Percentiles rank a stretch among this genome's conserved stretches.
Conservation (phyloP, 768 basidiomycete species). For the Lactarius trivialis region DNA sequence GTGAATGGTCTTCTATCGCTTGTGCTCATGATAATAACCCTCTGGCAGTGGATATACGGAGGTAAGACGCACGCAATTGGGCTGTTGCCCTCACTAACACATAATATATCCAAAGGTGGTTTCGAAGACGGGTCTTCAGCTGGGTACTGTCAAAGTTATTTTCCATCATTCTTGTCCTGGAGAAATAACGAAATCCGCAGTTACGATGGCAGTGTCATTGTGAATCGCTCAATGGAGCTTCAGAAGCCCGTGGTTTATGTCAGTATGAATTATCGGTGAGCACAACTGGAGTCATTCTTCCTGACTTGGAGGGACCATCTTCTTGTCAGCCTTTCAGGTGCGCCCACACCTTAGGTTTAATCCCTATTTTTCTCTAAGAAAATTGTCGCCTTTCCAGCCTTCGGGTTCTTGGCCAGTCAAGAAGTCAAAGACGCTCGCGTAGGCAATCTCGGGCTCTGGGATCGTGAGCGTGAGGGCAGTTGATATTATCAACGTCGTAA, state of each 20-base stretch:
- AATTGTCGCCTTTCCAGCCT: slow-evolving; percentile 26
- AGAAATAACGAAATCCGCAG: too few species aligned
- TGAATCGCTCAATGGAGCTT: slow-evolving; percentile 22
- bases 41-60: slow-evolving; percentile 24
- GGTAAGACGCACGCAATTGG: slow-evolving; percentile 5
- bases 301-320: not conserved
- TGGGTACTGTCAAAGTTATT: too few species aligned
- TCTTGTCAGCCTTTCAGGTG: slow-evolving; percentile 10
- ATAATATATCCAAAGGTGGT: too few species aligned
- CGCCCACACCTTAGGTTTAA: not conserved
- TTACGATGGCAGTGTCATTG: too few species aligned
- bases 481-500: not conserved
- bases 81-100: not conserved
- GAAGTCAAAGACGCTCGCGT: too few species aligned
- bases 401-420: too few species aligned
- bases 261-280: slow-evolving; percentile 26
- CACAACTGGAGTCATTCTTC: not conserved
- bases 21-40: not conserved
- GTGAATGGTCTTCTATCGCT: not conserved
- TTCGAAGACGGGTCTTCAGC: too few species aligned
- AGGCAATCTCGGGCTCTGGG: slow-evolving; percentile 60
- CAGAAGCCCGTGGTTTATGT: slow-evolving; percentile 25
- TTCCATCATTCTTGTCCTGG: too few species aligned
- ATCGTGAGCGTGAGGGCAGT: slow-evolving; percentile 37
- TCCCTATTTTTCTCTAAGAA: too few species aligned